Percentiles rank a stretch among this genome's conserved stretches.
These are phyloP conservation scores for Amanita muscaria DNA, from an alignment of 768 basidiomycete species.

Conservation along the genomic window DNA sequence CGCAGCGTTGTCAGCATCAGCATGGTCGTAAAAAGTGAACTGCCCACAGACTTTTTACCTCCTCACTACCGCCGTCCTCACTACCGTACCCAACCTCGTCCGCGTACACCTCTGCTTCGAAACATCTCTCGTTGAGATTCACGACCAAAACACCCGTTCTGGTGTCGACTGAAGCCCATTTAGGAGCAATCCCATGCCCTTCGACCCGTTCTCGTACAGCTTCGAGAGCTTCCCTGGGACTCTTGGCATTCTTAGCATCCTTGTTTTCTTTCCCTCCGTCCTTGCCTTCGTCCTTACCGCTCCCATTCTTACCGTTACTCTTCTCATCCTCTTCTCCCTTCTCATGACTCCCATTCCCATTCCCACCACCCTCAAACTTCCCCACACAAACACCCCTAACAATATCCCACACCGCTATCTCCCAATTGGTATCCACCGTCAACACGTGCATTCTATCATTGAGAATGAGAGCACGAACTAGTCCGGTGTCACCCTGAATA, in stretches of 20 bases:
- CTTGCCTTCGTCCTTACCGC: conserved; percentile 15
- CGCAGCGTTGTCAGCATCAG: conserved; percentile 2
- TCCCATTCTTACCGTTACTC: conserved; percentile 13
- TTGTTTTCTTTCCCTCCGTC: conserved; percentile 30
- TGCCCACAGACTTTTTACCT: conserved; percentile 75
- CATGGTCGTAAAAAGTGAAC: not conserved
- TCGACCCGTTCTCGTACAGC: conserved; percentile 87
- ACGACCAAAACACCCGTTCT: conserved; percentile 83
- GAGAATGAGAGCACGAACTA: conserved; percentile 73
- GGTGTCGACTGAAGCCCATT: conserved; percentile 88
- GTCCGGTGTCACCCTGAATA: conserved; percentile 69
- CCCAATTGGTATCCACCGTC: conserved; percentile 82
- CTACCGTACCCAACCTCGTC: conserved; percentile 75
- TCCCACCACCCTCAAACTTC: conserved; percentile 45
- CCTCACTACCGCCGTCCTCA: conserved; percentile 61
- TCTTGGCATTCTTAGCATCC: conserved; percentile 20
- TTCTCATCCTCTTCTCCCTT: not conserved
- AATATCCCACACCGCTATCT: conserved; percentile 91
- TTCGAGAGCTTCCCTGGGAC: conserved; percentile 80
- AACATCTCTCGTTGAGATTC: conserved; percentile 80
- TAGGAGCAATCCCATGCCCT: conserved; percentile 77
- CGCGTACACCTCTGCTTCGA: conserved; percentile 92
- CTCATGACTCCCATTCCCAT: conserved; percentile 51
- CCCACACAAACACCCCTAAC: conserved; percentile 72
- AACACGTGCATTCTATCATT: conserved; percentile 88